Conservation (phyloP, 225 moss, liverwort and hornwort species). For the Asterella californica region DNA sequence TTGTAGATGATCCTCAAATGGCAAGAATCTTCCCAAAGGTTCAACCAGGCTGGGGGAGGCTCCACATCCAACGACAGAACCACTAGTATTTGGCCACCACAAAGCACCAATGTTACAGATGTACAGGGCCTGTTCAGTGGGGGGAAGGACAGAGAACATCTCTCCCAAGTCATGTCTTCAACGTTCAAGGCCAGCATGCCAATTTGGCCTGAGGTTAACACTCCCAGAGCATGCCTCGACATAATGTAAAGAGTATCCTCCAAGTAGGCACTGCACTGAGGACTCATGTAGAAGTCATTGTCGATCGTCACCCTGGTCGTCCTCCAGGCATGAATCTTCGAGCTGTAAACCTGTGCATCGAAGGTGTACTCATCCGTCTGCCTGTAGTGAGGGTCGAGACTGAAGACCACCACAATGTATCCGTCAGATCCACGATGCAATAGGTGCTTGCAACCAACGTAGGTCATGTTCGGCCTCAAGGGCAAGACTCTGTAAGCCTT, state of each 20-base stretch:
- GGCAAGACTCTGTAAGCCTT: constrained; percentile 19
- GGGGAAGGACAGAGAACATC: constrained; percentile 23
- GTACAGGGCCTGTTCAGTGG: constrained; percentile 26
- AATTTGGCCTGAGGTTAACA: constrained; percentile 13
- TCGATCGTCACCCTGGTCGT: constrained; percentile 20
- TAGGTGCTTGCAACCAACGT: constrained; percentile 15
- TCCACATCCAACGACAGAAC: constrained; percentile 23
- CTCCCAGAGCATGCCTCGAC: constrained; percentile 24
- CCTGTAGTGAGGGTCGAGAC: constrained; percentile 20
- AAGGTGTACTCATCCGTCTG: constrained; percentile 10
- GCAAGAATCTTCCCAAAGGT: constrained; percentile 14
- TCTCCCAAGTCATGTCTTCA: constrained; percentile 23
- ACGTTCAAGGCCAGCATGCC: constrained; percentile 36
- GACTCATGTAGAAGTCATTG: constrained; percentile 24
- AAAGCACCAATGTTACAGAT: constrained; percentile 26
- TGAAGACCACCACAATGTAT: constrained; percentile 21
- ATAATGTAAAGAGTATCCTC: constrained; percentile 37
- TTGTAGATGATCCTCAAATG: background rate
- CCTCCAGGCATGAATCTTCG: constrained; percentile 14
- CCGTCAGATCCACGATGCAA: constrained; percentile 17
- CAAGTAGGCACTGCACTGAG: constrained; percentile 23
- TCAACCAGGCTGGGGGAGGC: constrained; percentile 12
- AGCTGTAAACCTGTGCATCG: constrained; percentile 23
- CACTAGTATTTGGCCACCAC: constrained; percentile 27
- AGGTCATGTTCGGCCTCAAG: constrained; percentile 16